Evolutionary conservation across 352 stramenopile genomes (phyloP).

Genomic region (Phytophthora foliorum): DNA sequence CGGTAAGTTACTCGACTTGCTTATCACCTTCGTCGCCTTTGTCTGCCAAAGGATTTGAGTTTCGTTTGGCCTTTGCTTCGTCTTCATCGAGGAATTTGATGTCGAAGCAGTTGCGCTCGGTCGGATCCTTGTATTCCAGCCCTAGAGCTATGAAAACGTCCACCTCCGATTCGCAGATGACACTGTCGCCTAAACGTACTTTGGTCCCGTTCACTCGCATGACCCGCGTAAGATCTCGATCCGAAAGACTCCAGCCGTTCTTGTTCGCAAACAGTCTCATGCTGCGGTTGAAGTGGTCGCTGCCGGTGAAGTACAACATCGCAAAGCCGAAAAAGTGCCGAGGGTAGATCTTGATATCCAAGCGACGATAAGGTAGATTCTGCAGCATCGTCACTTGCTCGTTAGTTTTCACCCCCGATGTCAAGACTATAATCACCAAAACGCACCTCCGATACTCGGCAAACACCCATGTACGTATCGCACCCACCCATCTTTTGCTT

Average conservation of each 20-base stretch:
- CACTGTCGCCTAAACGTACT: conserved; percentile 69
- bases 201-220: conserved; percentile 67
- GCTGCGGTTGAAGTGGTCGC: conserved; percentile 92
- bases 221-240: conserved; percentile 72
- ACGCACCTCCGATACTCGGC: conserved; percentile 63
- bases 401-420: conserved; percentile 1
- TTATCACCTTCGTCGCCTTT: background rate
- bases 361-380: conserved; percentile 64
- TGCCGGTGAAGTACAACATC: conserved; percentile 93
- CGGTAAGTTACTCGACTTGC: too few species aligned
- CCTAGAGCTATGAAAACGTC: conserved; percentile 89
- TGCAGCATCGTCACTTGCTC: conserved; percentile 5
- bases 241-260: conserved; percentile 82
- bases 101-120: conserved; percentile 83
- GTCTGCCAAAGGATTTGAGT: conserved; percentile 6
- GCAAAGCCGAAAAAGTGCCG: conserved; percentile 84
- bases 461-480: conserved; percentile 92
- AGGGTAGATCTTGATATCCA: conserved; percentile 92
- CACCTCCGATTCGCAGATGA: conserved; percentile 82
- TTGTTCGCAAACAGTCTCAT: conserved; percentile 86
- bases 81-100: conserved; percentile 87
- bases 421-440: background rate
- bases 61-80: conserved; percentile 63
- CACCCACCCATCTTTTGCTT: conserved; percentile 65
- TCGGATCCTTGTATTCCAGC: conserved; percentile 86